A percentile compares a stretch with the other conserved stretches of the same genome.
Evolutionary conservation across 2,329 filamentous ascomycete genomes (phyloP).

Genomic region (Myriosclerotinia duriaeana): DNA sequence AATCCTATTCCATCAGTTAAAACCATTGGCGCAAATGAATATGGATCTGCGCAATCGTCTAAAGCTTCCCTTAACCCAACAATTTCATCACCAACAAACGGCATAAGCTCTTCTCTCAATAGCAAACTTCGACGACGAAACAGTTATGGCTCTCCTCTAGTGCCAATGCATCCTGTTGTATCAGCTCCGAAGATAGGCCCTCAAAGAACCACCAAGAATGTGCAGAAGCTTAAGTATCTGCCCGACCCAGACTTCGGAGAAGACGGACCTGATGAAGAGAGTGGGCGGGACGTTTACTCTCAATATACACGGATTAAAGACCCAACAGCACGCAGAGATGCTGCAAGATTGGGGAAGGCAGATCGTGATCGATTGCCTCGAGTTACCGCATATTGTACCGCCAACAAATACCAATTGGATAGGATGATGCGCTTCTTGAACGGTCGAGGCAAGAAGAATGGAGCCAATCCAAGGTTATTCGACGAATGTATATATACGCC

Average conservation of each 20-base stretch:
- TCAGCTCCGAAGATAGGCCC: slow-evolving; percentile 75
- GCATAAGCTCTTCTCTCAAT: slow-evolving; percentile 76
- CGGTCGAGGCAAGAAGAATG: slow-evolving; percentile 72
- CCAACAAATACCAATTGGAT: slow-evolving; percentile 87
- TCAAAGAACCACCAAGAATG: slow-evolving; percentile 90
- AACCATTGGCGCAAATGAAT: slow-evolving; percentile 50
- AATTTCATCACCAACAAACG: slow-evolving; percentile 39
- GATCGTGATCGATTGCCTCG: slow-evolving; percentile 83
- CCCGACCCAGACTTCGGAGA: slow-evolving; percentile 84
- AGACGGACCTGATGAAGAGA: slow-evolving; percentile 80
- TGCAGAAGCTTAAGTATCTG: slow-evolving; percentile 95
- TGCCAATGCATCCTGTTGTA: slow-evolving; percentile 40
- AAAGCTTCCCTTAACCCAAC: slow-evolving; percentile 27
- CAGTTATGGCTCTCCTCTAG: slow-evolving; percentile 62
- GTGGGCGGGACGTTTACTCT: slow-evolving; percentile 91
- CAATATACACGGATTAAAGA: slow-evolving; percentile 98
- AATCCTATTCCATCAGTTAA: slow-evolving; percentile 67
- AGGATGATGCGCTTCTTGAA: slow-evolving; percentile 89
- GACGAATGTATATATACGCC: slow-evolving; percentile 98
- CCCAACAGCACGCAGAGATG: slow-evolving; percentile 86
- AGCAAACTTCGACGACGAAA: slow-evolving; percentile 84
- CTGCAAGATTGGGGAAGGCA: slow-evolving; percentile 87
- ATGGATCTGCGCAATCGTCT: slow-evolving; percentile 5
- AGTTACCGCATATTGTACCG: slow-evolving; percentile 95
- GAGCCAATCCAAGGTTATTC: slow-evolving; percentile 84